These are phyloP conservation scores for Pseudogymnoascus sp. DNA, from an alignment of 2,329 filamentous ascomycete species.

Conservation along the genomic window DNA sequence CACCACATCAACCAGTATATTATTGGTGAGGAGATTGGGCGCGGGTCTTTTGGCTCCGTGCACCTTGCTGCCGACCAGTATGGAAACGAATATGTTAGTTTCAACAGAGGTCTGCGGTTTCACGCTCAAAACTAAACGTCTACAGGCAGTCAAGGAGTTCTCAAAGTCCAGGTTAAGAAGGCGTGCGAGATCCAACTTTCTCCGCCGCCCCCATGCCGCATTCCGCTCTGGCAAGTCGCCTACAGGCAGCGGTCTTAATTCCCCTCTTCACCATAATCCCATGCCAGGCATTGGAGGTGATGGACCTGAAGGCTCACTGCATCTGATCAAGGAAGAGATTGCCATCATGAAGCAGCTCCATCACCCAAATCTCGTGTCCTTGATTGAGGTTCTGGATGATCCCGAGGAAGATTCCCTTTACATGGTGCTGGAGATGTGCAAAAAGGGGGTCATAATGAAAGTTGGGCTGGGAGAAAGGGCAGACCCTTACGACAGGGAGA, in stretches of 20 bases:
- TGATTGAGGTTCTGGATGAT: conserved; percentile 93
- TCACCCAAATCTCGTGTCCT: conserved; percentile 84
- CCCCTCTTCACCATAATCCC: conserved; percentile 44
- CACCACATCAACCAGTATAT: conserved; percentile 92
- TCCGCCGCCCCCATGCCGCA: conserved; percentile 54
- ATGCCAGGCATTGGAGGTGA: conserved; percentile 43
- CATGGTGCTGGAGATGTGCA: conserved; percentile 99
- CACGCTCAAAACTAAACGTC: conserved; percentile 16
- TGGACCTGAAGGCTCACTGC: conserved; percentile 64
- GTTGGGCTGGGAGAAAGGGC: conserved; percentile 79
- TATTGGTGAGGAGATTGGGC: conserved; percentile 91
- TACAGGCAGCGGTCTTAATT: conserved; percentile 38
- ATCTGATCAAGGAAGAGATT: conserved; percentile 89
- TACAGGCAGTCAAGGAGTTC: conserved; percentile 91
- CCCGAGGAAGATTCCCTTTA: conserved; percentile 93
- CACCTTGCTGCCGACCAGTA: conserved; percentile 86
- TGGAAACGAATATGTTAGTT: conserved; percentile 81
- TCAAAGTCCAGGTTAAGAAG: conserved; percentile 87
- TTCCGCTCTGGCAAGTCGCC: conserved; percentile 17
- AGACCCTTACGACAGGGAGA: conserved; percentile 73
- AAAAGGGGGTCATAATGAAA: conserved; percentile 95
- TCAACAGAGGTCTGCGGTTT: background rate
- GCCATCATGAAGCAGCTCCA: conserved; percentile 99
- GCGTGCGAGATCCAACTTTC: conserved; percentile 80
- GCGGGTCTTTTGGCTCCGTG: conserved; percentile 90